phyloP scores from a whole-genome alignment of 106 monocot species.

The Dioscorea dumetorum region DNA sequence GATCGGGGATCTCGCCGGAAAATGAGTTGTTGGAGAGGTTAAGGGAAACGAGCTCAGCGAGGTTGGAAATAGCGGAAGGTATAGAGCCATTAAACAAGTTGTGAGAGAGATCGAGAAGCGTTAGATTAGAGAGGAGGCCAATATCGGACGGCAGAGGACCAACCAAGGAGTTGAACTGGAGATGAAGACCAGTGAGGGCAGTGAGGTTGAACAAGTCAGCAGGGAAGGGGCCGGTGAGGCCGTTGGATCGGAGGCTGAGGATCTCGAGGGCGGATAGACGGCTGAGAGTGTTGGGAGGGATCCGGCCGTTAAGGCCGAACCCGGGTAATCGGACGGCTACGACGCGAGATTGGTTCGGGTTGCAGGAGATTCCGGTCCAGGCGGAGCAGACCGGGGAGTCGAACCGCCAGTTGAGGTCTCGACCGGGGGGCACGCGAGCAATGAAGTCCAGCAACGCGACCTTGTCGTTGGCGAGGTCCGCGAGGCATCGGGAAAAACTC shows the following conservation, averaged over 20 bases:
- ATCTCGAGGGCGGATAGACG: slow-evolving; percentile 49
- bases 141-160: slow-evolving; percentile 50
- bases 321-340: slow-evolving; percentile 60
- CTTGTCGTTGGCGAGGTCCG: slow-evolving; percentile 55
- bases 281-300: slow-evolving; percentile 70
- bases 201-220: slow-evolving; percentile 49
- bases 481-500: background rate
- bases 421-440: slow-evolving; percentile 11
- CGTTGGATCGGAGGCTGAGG: slow-evolving; percentile 71
- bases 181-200: slow-evolving; percentile 60
- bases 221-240: slow-evolving; percentile 58
- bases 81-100: slow-evolving; percentile 54
- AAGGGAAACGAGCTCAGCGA: slow-evolving; percentile 39
- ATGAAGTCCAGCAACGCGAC: slow-evolving; percentile 71
- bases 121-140: slow-evolving; percentile 36
- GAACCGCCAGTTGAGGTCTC: slow-evolving; percentile 57
- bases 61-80: slow-evolving; percentile 52
- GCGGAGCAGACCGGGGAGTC: slow-evolving; percentile 28
- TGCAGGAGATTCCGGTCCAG: slow-evolving; percentile 74
- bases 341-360: slow-evolving; percentile 35
- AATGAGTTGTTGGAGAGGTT: slow-evolving; percentile 81
- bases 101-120: slow-evolving; percentile 61
- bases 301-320: slow-evolving; percentile 44
- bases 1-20: slow-evolving; percentile 52
- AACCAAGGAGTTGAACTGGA: slow-evolving; percentile 63